These are phyloP conservation scores for Cyberlindnera mycetangii DNA, from an alignment of 805 yeast genomes.

Conservation along the genomic window DNA sequence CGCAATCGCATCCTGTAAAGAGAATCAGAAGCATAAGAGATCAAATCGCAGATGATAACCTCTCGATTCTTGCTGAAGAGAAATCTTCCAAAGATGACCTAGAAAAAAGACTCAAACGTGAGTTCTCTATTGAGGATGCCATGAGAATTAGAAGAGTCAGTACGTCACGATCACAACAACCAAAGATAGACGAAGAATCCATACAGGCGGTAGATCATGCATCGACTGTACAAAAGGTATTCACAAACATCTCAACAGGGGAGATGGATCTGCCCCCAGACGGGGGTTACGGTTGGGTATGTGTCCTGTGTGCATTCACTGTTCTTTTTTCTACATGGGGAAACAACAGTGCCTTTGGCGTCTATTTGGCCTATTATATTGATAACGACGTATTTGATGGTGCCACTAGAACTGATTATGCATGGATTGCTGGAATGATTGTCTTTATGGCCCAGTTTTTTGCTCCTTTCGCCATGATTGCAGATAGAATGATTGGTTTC, in stretches of 20 bases:
- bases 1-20: neutral
- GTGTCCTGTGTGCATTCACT: conserved; percentile 46
- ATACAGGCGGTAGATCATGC: neutral
- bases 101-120: conserved; percentile 12
- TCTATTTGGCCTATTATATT: conserved; percentile 57
- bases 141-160: conserved; percentile 6
- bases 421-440: conserved; percentile 65
- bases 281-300: conserved; percentile 70
- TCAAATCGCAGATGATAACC: conserved; percentile 16
- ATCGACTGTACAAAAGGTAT: conserved; percentile 29
- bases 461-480: conserved; percentile 53
- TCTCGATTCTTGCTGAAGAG: conserved; percentile 15
- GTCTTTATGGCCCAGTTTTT: conserved; percentile 53
- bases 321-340: conserved; percentile 71
- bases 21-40: conserved; percentile 15
- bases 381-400: conserved; percentile 49
- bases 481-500: conserved; percentile 49
- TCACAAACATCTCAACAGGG: conserved; percentile 35
- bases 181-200: conserved; percentile 1
- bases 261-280: conserved; percentile 47
- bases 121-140: conserved; percentile 21
- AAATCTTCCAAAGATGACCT: conserved; percentile 10
- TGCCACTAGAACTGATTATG: conserved; percentile 56
- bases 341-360: conserved; percentile 54
- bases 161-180: neutral